These are phyloP conservation scores for Kodamaea restingae DNA, from an alignment of 805 yeast genomes.

Conservation along the genomic window DNA sequence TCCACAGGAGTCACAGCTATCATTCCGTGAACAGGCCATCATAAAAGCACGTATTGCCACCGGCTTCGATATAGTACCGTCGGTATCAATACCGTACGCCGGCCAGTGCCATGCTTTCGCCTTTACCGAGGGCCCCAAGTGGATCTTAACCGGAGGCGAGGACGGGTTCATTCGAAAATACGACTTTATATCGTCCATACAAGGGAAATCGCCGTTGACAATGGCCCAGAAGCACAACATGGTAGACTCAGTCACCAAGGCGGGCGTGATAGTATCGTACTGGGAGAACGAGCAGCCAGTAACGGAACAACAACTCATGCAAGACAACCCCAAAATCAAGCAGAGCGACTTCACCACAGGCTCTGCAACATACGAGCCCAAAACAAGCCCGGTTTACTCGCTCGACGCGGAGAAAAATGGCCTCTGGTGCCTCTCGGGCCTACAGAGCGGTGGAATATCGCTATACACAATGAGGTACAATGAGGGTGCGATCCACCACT, in stretches of 20 bases:
- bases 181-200: slow-evolving; percentile 79
- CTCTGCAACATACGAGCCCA: slow-evolving; percentile 49
- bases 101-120: slow-evolving; percentile 75
- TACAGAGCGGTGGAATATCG: slow-evolving; percentile 79
- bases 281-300: slow-evolving; percentile 97
- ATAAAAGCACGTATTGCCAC: slow-evolving; percentile 49
- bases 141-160: slow-evolving; percentile 91
- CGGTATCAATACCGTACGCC: slow-evolving; percentile 83
- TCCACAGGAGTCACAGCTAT: slow-evolving; percentile 6
- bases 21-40: slow-evolving; percentile 26
- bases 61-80: slow-evolving; percentile 70
- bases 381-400: slow-evolving; percentile 80
- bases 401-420: slow-evolving; percentile 81
- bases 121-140: slow-evolving; percentile 73
- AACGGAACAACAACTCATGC: slow-evolving; percentile 38
- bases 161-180: slow-evolving; percentile 92
- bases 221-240: slow-evolving; percentile 87
- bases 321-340: slow-evolving; percentile 36
- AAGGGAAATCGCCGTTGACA: slow-evolving; percentile 82
- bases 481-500: slow-evolving; percentile 79
- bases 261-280: slow-evolving; percentile 77
- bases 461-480: slow-evolving; percentile 76
- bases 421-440: slow-evolving; percentile 79
- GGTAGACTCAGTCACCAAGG: slow-evolving; percentile 79
- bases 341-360: slow-evolving; percentile 34